Base-by-base conservation (phyloP, 2,329 filamentous ascomycete species). In the Grosmannia serpens region DNA sequence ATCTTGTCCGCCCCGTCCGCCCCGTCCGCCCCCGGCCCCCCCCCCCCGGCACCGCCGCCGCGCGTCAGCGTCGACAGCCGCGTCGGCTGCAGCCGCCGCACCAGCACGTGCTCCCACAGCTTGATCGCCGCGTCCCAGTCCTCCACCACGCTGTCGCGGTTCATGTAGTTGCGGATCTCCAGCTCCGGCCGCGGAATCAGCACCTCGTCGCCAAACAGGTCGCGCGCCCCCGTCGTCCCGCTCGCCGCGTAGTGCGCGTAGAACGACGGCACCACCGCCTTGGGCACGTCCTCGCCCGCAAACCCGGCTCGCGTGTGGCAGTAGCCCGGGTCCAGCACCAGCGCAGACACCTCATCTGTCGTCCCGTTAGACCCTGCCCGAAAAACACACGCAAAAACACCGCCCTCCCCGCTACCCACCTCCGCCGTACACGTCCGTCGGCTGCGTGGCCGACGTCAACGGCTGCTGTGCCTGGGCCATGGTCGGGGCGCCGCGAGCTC, bases 221-320 rank as follows among this genome's bases (percentile, higher is more conserved):
- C 77, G 65, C 74, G 75, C 55, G 80, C 77, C 27, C 74, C 67
- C 51, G 78, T 73, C 59, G 71, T 75, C 62, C 71, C 79, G 47
- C 46, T 58, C 33, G 29, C 57, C 49, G 61, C 58, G 58, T 80
- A 67, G 68, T 79, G 75, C 58, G 88, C 91, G 74, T 99, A 99
- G 75, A 88, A 90, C 51, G 91, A 94, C 31, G 92, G 91, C 60
- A 95, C 81, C 59, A 97, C 85, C 33, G 89, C 91, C 77, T 97
- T 97, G 65, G 94, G 94, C 0, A 91, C 87, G 74, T 99, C 94
- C 81, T 99, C 95, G 69, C 95, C 94, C 15, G 95, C 95, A 69
- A 97, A 99, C 60, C 94, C 94, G 61, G 91, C 94, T 73, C 95
- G 91, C 47, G 89, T 91, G 65, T 85, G 87, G 69, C 88, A 89